Evolutionary conservation across 768 basidiomycete species (phyloP).

Genomic region (Gymnopilus junonius): DNA sequence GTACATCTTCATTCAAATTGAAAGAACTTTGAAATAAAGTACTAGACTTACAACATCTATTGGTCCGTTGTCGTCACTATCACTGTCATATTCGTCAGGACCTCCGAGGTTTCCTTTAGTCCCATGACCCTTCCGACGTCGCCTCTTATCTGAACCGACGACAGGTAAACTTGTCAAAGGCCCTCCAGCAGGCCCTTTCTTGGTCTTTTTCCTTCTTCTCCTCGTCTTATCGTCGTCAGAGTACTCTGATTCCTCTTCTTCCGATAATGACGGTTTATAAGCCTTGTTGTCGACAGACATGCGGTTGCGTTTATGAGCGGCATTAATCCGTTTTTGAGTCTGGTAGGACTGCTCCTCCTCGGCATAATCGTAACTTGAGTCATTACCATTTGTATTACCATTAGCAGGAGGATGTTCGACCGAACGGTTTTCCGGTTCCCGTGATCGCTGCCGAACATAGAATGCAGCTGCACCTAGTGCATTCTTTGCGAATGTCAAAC

Average conservation of each 20-base stretch:
- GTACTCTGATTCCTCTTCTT: constrained; percentile 66
- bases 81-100: constrained; percentile 55
- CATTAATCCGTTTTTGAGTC: constrained; percentile 36
- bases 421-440: constrained; percentile 53
- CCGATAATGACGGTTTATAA: constrained; percentile 70
- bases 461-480: constrained; percentile 60
- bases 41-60: constrained; percentile 36
- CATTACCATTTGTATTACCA: constrained; percentile 39
- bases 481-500: constrained; percentile 58
- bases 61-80: constrained; percentile 48
- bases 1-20: constrained; percentile 24
- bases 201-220: constrained; percentile 59
- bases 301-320: constrained; percentile 51
- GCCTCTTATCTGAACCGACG: constrained; percentile 66
- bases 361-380: constrained; percentile 76
- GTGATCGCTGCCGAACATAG: constrained; percentile 66
- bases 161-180: constrained; percentile 71
- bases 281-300: constrained; percentile 84
- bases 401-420: constrained; percentile 34
- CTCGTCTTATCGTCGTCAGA: constrained; percentile 57
- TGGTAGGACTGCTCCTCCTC: constrained; percentile 74
- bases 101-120: constrained; percentile 47
- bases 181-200: constrained; percentile 55
- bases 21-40: constrained; percentile 1
- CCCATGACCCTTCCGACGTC: constrained; percentile 53